A percentile compares a stretch with the other conserved stretches of the same genome.
phyloP scores from a whole-genome alignment of 2,329 filamentous ascomycete genomes.

The Hypocreales sp. region DNA sequence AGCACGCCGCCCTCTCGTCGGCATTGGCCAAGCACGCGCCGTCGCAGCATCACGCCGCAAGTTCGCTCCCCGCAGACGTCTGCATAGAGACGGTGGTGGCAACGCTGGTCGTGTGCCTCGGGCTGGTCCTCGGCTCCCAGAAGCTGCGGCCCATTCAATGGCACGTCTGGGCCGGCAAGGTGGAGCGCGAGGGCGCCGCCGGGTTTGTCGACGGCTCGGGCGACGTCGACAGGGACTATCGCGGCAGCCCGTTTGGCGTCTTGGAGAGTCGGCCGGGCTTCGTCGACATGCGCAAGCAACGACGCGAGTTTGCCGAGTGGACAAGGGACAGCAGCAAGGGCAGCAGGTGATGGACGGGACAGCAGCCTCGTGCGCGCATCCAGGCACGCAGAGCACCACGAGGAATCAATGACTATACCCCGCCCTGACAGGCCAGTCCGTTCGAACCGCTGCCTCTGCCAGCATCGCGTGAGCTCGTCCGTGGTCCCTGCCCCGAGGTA shows the following conservation, averaged over 20 bases:
- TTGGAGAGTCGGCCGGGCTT: constrained; percentile 76
- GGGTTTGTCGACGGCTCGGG: constrained; percentile 41
- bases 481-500: no score
- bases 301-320: constrained; percentile 69
- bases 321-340: constrained; percentile 25
- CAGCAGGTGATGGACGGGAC: constrained; percentile 1
- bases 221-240: constrained; percentile 52
- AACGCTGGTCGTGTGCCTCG: constrained; percentile 65
- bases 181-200: constrained; percentile 59
- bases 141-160: constrained; percentile 73
- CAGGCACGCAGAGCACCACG: no score
- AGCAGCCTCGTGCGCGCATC: no score
- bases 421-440: no score
- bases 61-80: constrained; percentile 67
- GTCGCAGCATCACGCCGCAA: constrained; percentile 23
- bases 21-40: constrained; percentile 28
- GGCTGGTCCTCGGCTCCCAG: constrained; percentile 65
- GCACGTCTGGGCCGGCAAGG: constrained; percentile 67
- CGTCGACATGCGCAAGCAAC: constrained; percentile 70
- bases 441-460: no score
- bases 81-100: constrained; percentile 72
- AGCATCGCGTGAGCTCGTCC: no score
- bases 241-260: constrained; percentile 64
- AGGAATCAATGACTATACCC: no score
- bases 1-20: constrained; percentile 65